Evolutionary conservation across 768 basidiomycete genomes (phyloP).

Genomic region (Kwoniella newhampshirensis): DNA sequence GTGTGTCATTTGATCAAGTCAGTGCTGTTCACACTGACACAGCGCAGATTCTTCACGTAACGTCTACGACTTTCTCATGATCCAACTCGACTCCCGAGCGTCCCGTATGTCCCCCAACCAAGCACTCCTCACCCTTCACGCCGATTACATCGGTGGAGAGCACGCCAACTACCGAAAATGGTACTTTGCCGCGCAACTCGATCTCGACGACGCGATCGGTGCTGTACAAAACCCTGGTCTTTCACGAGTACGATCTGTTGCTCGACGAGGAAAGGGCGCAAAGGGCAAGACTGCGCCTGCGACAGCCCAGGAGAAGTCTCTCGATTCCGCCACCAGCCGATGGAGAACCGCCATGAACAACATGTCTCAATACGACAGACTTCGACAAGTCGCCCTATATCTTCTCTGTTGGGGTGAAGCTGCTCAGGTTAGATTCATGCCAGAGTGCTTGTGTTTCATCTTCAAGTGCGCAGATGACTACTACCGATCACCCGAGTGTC

Average conservation of each 20-base stretch:
- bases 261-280: constrained; percentile 61
- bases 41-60: constrained; percentile 53
- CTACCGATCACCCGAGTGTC: constrained; percentile 97
- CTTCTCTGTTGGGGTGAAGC: constrained; percentile 98
- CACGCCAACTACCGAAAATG: constrained; percentile 99
- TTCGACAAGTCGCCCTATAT: constrained; percentile 92
- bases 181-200: constrained; percentile 99
- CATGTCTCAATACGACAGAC: constrained; percentile 97
- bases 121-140: constrained; percentile 90
- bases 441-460: constrained; percentile 97
- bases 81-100: constrained; percentile 90
- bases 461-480: constrained; percentile 99
- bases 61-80: constrained; percentile 95
- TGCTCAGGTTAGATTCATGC: constrained; percentile 92
- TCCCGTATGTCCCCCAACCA: constrained; percentile 97
- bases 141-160: constrained; percentile 97
- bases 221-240: constrained; percentile 87
- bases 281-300: constrained; percentile 54
- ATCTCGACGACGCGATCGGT: constrained; percentile 95
- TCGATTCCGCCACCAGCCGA: constrained; percentile 80
- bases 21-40: constrained; percentile 1
- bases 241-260: constrained; percentile 75
- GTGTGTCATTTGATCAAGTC: constrained; percentile 57
- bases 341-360: constrained; percentile 98
- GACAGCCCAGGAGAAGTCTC: constrained; percentile 67